Evolutionary conservation across 352 stramenopile genomes (phyloP), one percentile per base, ranked within the genome.

Genomic region (Phytophthora sojae): DNA sequence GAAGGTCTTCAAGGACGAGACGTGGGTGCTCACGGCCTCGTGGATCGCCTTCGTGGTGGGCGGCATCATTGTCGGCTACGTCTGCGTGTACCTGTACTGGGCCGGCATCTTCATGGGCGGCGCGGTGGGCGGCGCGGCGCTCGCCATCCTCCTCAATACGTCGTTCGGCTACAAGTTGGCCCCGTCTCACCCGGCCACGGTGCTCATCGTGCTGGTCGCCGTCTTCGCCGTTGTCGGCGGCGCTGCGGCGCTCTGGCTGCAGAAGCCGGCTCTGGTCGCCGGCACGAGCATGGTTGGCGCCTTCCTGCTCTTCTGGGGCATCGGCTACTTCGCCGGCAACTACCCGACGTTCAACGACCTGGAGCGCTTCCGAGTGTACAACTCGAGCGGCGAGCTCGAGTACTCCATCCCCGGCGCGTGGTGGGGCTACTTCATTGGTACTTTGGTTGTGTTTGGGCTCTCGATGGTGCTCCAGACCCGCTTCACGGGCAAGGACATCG

Each of bases 41-140:
- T 94, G 87, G 87, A 84, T 93, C 70, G 82, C 76, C 54, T 94
- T 94, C 74, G 77, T 87, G 54, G 64, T 83, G 7, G 80, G 81
- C 50, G 86, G 86, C 2, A 61, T 94, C 26, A 8, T 92, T 5
- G 61, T 83, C 19, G 86, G 76, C 19, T 69, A 80, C 32, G 61
- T 89, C 29, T 80, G 79, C 62, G 76, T 92, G 44, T 84, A 82
- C 35, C 57, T 91, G 17, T 91, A 82, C 65, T 77, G 58, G 30
- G 59, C 71, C 9, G 83, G 85, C 39, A 71, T 93, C 63, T 90
- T 90, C 71, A 69, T 89, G 14, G 74, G 77, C 21, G 86, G 86
- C 4, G 85, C 82, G 0, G 76, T 85, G 11, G 83, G 71, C n/a
- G 86, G 86, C 2, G 80, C 83, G 3, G 68, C 90, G 19, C 63